A percentile compares a stretch with the other conserved stretches of the same genome.
phyloP scores from a whole-genome alignment of 768 basidiomycete genomes.

The Trametes cubensis region DNA sequence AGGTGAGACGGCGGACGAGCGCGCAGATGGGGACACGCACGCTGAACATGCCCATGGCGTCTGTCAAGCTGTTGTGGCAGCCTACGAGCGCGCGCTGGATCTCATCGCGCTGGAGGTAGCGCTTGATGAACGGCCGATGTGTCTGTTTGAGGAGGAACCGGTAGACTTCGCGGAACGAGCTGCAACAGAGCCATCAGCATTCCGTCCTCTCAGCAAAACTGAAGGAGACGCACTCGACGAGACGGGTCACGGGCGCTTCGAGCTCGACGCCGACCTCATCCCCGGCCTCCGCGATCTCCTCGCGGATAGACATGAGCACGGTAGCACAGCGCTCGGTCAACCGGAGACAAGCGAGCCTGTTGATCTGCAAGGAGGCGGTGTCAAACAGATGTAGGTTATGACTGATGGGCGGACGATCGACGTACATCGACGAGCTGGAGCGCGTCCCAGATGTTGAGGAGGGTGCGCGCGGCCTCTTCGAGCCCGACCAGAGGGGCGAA shows the following conservation, averaged over 20 bases:
- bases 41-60: conserved; percentile 60
- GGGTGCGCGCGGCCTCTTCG: conserved; percentile 48
- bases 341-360: conserved; percentile 67
- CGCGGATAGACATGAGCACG: conserved; percentile 61
- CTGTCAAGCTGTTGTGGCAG: conserved; percentile 57
- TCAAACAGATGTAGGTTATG: not conserved
- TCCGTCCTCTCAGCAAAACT: not conserved
- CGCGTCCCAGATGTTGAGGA: conserved; percentile 68
- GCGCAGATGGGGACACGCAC: conserved; percentile 31
- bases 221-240: conserved; percentile 50
- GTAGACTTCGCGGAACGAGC: conserved; percentile 48
- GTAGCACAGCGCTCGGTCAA: conserved; percentile 75
- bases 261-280: conserved; percentile 52
- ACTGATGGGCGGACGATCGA: conserved; percentile 9
- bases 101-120: conserved; percentile 77
- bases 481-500: conserved; percentile 62
- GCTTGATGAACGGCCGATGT: conserved; percentile 71
- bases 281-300: conserved; percentile 62
- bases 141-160: conserved; percentile 60
- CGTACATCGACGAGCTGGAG: conserved; percentile 64
- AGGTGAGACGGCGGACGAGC: not conserved
- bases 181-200: conserved; percentile 20
- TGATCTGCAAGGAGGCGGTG: conserved; percentile 52
- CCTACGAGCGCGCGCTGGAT: conserved; percentile 53
- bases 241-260: conserved; percentile 48